Evolutionary conservation across 352 stramenopile genomes (phyloP), one percentile per base, ranked within the genome.

Genomic region (Blastocystis sp.): DNA sequence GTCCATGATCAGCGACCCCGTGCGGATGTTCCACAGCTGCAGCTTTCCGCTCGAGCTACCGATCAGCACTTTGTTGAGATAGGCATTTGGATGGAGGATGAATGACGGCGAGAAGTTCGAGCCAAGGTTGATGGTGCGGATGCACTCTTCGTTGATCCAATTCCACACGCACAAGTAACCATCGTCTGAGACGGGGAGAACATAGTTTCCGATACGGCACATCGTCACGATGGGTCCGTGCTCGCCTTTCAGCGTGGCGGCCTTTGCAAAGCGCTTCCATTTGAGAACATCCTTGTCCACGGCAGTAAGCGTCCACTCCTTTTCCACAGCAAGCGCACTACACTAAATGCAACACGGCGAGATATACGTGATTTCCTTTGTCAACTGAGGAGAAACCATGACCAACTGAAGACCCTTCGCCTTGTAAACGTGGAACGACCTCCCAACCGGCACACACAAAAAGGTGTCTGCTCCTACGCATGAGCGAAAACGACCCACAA

Each of bases 371-470:
- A 96, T 96, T 76, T 94, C 94, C 90, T 95, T 94, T 41, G 93
- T 92, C 90, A 96, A 65, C 80, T 95, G 94, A 45, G 93, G 92
- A 90, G 94, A 96, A 70, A 95, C 94, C 10, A 95, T 91, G 81
- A 96, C 93, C 37, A 93, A 92, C 69, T 93, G 95, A 63, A 96
- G 92, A 89, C 95, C 95, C 90, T 95, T 93, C 77, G 93, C 94
- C 76, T 96, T 95, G 93, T 96, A 96, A 19, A 96, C 94, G 69
- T 93, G 94, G 88, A 96, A 96, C 1, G 93, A 93, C 92, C 95
- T 95, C 91, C 94, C 94, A 33, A 95, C 91, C 45, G 94, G 95
- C 62, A 93, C 94, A 9, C 92, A 94, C 61, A 94, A 92, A 91
- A 96, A 96, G 16, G 62, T 45, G 21, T 89, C 79, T 19, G 62